Percentiles rank a stretch among this genome's conserved stretches.
phyloP scores from a whole-genome alignment of 2,329 filamentous ascomycete genomes.

The Hymenoscyphus infarciens region DNA sequence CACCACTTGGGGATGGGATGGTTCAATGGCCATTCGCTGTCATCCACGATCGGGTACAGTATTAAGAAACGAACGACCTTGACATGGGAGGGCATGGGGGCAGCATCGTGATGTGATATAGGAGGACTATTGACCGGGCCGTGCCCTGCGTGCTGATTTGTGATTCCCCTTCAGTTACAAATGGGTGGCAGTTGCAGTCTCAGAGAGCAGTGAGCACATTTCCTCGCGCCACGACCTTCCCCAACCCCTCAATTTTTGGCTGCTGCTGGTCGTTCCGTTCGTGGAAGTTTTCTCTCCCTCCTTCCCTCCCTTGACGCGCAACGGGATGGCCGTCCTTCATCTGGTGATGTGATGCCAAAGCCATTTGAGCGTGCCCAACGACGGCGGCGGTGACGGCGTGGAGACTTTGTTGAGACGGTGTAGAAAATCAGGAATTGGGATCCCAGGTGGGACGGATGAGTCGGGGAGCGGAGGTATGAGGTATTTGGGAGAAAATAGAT shows the following conservation, averaged over 20 bases:
- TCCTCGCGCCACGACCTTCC: constrained; percentile 21
- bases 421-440: constrained; percentile 8
- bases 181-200: no score
- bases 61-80: constrained; percentile 1
- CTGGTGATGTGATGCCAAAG: neutral
- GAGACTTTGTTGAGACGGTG: constrained; percentile 8
- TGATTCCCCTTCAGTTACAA: constrained; percentile 1
- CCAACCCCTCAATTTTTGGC: constrained; percentile 25
- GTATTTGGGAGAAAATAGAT: constrained; percentile 10
- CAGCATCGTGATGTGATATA: constrained; percentile 12
- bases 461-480: constrained; percentile 15
- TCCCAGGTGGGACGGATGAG: constrained; percentile 11
- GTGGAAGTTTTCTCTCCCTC: constrained; percentile 5
- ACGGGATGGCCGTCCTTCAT: neutral
- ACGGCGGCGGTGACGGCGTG: constrained; percentile 11
- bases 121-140: constrained; percentile 20
- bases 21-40: neutral
- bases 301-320: neutral
- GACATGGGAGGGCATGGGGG: neutral
- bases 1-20: neutral
- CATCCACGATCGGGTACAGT: neutral
- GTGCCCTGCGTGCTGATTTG: constrained; percentile 8
- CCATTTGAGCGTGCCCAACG: constrained; percentile 10
- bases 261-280: neutral
- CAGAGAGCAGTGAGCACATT: constrained; percentile 16